Evolutionary conservation across 2,329 filamentous ascomycete species (phyloP).

Genomic region (Sporothrix mexicana): DNA sequence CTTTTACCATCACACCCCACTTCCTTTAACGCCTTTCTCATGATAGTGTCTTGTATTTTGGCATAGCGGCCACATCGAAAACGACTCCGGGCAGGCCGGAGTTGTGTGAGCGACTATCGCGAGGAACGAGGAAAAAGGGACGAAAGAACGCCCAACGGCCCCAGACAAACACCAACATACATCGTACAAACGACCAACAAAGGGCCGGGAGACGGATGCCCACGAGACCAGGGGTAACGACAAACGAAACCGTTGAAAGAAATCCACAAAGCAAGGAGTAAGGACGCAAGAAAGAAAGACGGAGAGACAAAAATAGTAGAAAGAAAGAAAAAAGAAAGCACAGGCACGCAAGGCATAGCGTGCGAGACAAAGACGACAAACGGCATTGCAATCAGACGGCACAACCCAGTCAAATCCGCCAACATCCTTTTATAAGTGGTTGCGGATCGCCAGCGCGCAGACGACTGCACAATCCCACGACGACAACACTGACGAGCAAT

Average conservation of each 20-base stretch:
- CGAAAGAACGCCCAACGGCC: background rate
- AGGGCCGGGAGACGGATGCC: conserved; percentile 3
- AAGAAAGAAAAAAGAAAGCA: background rate
- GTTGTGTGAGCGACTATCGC: conserved; percentile 26
- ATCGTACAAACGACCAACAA: conserved; percentile 6
- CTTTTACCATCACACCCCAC: background rate
- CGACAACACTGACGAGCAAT: background rate
- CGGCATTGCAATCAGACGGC: conserved; percentile 1
- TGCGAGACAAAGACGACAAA: conserved; percentile 27
- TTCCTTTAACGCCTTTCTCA: background rate
- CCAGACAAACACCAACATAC: background rate
- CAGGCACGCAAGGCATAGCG: conserved; percentile 24
- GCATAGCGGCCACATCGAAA: conserved; percentile 20
- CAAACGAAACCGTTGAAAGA: conserved; percentile 1
- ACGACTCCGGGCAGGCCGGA: conserved; percentile 22
- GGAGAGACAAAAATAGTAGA: background rate
- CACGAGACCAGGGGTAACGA: conserved; percentile 15
- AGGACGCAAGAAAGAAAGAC: background rate
- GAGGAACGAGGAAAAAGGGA: conserved; percentile 4
- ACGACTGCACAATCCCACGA: background rate
- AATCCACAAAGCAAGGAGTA: background rate
- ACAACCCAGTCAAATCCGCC: background rate
- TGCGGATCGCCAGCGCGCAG: background rate
- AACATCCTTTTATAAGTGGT: background rate
- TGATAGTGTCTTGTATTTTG: conserved; percentile 3